Percentiles rank a stretch among this genome's conserved stretches.
Conservation (phyloP, 31 red algal species). For the Odonthalia washingtoniensis region DNA sequence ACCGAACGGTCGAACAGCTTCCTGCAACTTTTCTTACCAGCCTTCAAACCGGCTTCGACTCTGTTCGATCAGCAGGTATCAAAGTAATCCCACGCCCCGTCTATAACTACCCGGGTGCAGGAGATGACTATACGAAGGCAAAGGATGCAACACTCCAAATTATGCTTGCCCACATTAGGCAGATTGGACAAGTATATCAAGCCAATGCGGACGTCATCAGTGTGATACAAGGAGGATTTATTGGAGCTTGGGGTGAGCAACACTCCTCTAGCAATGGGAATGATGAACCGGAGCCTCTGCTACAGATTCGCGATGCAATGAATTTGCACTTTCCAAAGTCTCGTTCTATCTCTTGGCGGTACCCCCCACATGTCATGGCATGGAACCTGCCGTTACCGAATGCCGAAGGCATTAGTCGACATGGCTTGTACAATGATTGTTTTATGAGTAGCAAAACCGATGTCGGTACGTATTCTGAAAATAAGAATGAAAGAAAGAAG, state of each 20-base stretch:
- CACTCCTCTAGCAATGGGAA: conserved; percentile 16
- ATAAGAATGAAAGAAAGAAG: too few species aligned
- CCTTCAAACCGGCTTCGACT: neutral
- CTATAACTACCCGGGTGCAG: neutral
- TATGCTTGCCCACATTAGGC: neutral
- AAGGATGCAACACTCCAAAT: neutral
- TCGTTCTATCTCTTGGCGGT: neutral
- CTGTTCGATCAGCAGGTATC: neutral
- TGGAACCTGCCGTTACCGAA: neutral
- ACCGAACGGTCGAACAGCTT: too few species aligned
- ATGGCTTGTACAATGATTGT: neutral
- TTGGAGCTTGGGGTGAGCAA: conserved; percentile 21
- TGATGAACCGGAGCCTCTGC: neutral
- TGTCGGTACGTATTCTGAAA: neutral
- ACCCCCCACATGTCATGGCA: neutral
- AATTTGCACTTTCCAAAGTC: neutral
- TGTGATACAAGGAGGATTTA: neutral
- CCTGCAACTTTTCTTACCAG: neutral
- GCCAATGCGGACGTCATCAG: neutral
- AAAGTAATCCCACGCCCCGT: neutral
- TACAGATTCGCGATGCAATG: neutral
- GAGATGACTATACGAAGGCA: neutral
- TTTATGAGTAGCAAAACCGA: neutral
- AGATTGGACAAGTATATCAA: neutral
- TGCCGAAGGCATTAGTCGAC: neutral